phyloP scores from a whole-genome alignment of 1,284 basidiomycete species.

The Ceratobasidium sp. region DNA sequence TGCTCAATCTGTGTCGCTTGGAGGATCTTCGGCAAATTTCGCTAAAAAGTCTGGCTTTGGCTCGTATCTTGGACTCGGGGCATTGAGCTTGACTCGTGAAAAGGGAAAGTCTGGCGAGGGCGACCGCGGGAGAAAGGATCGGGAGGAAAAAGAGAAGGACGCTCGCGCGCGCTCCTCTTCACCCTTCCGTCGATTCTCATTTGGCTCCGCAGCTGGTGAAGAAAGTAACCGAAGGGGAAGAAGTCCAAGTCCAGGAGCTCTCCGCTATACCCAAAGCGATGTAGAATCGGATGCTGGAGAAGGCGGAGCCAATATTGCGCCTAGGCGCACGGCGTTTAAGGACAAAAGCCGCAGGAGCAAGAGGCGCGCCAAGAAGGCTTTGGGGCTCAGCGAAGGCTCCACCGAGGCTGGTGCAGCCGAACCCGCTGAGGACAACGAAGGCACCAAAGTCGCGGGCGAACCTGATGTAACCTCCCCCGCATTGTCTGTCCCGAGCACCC shows the following conservation, averaged over 20 bases:
- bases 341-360: slow-evolving; percentile 49
- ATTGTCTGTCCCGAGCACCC: slow-evolving; percentile 36
- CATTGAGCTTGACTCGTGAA: slow-evolving; percentile 40
- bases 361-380: slow-evolving; percentile 45
- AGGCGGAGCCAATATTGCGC: slow-evolving; percentile 58
- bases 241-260: slow-evolving; percentile 71
- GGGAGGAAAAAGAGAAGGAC: slow-evolving; percentile 34
- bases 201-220: slow-evolving; percentile 33
- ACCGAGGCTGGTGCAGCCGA: slow-evolving; percentile 62
- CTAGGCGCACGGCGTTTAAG: slow-evolving; percentile 54
- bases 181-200: slow-evolving; percentile 42
- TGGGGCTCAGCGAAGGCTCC: slow-evolving; percentile 58
- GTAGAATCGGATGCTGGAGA: slow-evolving; percentile 67
- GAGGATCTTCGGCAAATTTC: slow-evolving; percentile 7
- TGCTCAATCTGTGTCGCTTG: neutral
- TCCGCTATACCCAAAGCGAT: slow-evolving; percentile 75
- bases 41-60: slow-evolving; percentile 26
- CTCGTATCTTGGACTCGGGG: slow-evolving; percentile 32
- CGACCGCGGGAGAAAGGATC: slow-evolving; percentile 35
- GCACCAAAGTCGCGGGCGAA: slow-evolving; percentile 50
- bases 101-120: slow-evolving; percentile 24
- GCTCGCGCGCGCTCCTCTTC: slow-evolving; percentile 40
- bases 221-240: slow-evolving; percentile 21
- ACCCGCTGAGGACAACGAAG: slow-evolving; percentile 55
- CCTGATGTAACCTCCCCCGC: slow-evolving; percentile 22